A percentile compares a stretch with the other conserved stretches of the same genome.
Evolutionary conservation across 371 early-diverging fungal species (phyloP).

Genomic region (Rhizopus sp.): DNA sequence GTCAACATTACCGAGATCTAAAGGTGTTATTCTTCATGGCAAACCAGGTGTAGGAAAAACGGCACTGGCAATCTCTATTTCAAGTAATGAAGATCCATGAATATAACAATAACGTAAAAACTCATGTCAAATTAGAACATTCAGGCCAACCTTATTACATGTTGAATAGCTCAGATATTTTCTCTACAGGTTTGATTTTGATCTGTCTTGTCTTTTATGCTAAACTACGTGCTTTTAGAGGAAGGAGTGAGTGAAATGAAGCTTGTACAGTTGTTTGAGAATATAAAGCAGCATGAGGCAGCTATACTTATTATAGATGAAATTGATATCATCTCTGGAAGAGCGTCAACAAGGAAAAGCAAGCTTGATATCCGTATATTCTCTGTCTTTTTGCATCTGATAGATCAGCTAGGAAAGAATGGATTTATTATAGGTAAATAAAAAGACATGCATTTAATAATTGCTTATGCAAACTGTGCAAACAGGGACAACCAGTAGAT

Average conservation of each 20-base stretch:
- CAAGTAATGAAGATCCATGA: slow-evolving; percentile 35
- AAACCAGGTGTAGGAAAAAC: slow-evolving; percentile 73
- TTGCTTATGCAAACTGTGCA: background rate
- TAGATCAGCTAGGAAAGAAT: slow-evolving; percentile 46
- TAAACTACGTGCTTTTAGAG: slow-evolving; percentile 33
- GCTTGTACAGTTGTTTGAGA: slow-evolving; percentile 42
- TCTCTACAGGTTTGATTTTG: slow-evolving; percentile 54
- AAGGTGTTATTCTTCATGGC: slow-evolving; percentile 57
- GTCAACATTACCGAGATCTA: slow-evolving; percentile 31
- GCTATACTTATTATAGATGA: slow-evolving; percentile 64
- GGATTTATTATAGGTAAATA: slow-evolving; percentile 58
- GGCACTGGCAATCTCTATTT: slow-evolving; percentile 52
- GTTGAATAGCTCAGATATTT: slow-evolving; percentile 74
- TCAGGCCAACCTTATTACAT: slow-evolving; percentile 58
- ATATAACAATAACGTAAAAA: slow-evolving; percentile 2
- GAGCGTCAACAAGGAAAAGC: slow-evolving; percentile 41
- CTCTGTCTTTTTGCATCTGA: slow-evolving; percentile 22
- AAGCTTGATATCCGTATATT: slow-evolving; percentile 33
- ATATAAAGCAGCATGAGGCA: slow-evolving; percentile 24
- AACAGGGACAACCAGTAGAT: slow-evolving; percentile 56
- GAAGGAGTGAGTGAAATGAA: slow-evolving; percentile 59
- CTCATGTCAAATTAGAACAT: slow-evolving; percentile 18
- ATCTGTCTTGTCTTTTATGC: background rate
- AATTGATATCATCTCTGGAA: slow-evolving; percentile 60
- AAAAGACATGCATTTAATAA: background rate